Percentiles rank a stretch among this genome's conserved stretches.
These are phyloP conservation scores for Ascobolus immersus DNA, from an alignment of 495 filamentous ascomycete genomes.

Conservation along the genomic window DNA sequence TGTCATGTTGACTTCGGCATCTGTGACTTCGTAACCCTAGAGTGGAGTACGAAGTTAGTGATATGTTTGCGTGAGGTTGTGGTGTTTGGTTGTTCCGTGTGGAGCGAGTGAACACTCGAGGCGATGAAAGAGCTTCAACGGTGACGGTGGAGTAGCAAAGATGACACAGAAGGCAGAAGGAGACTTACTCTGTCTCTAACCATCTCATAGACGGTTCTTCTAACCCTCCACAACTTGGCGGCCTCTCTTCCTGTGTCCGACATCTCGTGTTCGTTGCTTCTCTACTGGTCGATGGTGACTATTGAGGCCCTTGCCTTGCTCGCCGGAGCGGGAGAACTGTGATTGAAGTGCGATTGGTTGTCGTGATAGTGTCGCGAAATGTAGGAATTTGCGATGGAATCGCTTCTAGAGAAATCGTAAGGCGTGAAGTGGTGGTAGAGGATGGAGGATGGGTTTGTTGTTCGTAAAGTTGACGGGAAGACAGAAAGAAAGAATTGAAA, in stretches of 20 bases:
- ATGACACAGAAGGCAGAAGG: background rate
- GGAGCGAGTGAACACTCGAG: background rate
- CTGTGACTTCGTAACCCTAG: slow-evolving; percentile 75
- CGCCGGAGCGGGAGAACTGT: no score
- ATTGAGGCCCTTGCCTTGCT: no score
- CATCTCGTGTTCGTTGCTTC: no score
- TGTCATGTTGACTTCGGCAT: slow-evolving; percentile 63
- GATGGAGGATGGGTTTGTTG: no score
- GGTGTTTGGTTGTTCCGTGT: background rate
- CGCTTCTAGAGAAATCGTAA: no score
- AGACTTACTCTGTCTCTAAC: slow-evolving; percentile 45
- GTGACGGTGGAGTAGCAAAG: background rate
- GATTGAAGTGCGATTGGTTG: no score
- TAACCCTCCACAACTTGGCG: slow-evolving; percentile 61
- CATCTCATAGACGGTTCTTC: slow-evolving; percentile 73
- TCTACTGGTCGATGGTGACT: no score
- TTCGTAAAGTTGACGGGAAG: no score
- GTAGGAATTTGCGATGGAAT: no score
- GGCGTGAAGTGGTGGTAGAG: no score
- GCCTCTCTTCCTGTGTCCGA: slow-evolving; percentile 37
- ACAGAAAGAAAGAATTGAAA: no score
- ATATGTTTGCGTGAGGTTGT: slow-evolving; percentile 3
- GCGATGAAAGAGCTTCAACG: background rate
- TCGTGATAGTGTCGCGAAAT: no score
- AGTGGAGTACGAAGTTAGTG: slow-evolving; percentile 8